Base-by-base conservation (phyloP, 179 eudicot species). In the Pouteria campechiana region DNA sequence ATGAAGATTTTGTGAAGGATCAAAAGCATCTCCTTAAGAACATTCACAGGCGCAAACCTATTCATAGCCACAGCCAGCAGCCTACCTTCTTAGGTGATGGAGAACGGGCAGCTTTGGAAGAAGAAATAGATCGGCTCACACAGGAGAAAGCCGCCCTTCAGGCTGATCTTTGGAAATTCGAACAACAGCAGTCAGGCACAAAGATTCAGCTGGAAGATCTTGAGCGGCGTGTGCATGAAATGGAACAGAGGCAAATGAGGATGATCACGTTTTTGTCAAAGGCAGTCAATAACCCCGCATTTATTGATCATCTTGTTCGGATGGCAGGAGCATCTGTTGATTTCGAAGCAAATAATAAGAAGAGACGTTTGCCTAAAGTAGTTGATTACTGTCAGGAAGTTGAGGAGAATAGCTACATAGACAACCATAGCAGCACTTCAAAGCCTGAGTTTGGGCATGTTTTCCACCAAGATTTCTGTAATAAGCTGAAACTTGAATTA, bases 21-120 rank as follows among this genome's bases (percentile, higher is more conserved):
- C 60, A 69, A 44, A 84, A 81, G 65, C 83, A 89, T 62, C 85
- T 84, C 23, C 58, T 89, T 17, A 89, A 76, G 72, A 89, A 85
- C 64, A 85, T 88, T 21, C 79, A 88, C 38, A 83, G 97, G 30
- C 55, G 95, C 48, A 89, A 84, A 65, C 97, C 95, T 11, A 78
- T 89, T 44, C 97, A 89, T 57, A 84, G 97, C 78, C 97, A 88
- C 52, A 88, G 87, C 49, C 73, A 84, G 11, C 94, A 88, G 57
- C 97, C 52, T 25, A 59, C 52, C 33, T 44, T 57, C 22, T 4
- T 77, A 22, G 69, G 58, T 34, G 97, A 84, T 58, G 73, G 76
- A 7, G 97, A 88, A 64, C 70, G 95, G 65, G 76, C 75, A 7
- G 74, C 89, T 34, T 85, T 66, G 50, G 89, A 84, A 59, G 89